These are phyloP conservation scores for Schwanniomyces pseudopolymorphus DNA, from an alignment of 805 yeast genomes.

Conservation along the genomic window DNA sequence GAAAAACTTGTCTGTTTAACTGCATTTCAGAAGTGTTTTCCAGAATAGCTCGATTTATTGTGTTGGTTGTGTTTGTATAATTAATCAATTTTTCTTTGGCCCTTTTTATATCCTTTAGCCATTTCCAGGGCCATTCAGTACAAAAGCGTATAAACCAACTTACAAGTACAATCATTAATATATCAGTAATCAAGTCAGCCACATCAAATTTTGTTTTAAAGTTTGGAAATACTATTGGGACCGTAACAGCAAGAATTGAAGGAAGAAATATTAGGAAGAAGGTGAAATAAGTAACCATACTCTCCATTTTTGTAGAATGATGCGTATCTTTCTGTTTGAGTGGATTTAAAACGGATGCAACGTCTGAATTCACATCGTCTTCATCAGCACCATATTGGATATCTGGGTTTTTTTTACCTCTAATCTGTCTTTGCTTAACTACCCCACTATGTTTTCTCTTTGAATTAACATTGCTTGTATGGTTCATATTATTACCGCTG, in stretches of 20 bases:
- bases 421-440: not conserved
- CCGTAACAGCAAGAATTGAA: constrained; percentile 21
- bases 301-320: constrained; percentile 11
- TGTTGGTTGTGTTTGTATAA: constrained; percentile 11
- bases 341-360: constrained; percentile 7
- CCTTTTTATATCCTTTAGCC: constrained; percentile 27
- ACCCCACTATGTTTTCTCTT: not conserved
- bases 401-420: not conserved
- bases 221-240: constrained; percentile 18
- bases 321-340: constrained; percentile 1
- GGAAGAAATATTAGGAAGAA: constrained; percentile 22
- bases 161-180: constrained; percentile 28
- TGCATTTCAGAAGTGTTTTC: not conserved
- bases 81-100: constrained; percentile 13
- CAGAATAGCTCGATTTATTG: constrained; percentile 5
- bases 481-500: not conserved
- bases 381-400: constrained; percentile 3
- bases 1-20: constrained; percentile 3
- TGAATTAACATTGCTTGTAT: not conserved
- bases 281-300: constrained; percentile 17
- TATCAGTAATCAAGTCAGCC: constrained; percentile 29
- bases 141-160: constrained; percentile 33
- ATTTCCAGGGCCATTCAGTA: constrained; percentile 45
- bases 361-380: constrained; percentile 7
- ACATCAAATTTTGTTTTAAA: constrained; percentile 13